Conservation (phyloP, 371 early-diverging fungal genomes). For the Mucor saturninus region DNA sequence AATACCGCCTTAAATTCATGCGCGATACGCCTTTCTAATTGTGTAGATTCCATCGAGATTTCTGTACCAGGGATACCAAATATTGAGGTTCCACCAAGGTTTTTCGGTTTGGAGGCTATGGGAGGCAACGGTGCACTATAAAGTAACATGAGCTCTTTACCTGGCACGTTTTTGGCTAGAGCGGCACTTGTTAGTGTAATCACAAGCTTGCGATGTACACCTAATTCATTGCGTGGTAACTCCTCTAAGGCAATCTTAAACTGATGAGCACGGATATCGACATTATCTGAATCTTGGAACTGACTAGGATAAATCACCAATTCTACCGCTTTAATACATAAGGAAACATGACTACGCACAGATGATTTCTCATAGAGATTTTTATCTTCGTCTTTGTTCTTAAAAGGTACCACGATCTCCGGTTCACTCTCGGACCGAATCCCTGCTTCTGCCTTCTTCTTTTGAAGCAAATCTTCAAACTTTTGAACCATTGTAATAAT, state of each 20-base stretch:
- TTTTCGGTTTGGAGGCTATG: slow-evolving; percentile 35
- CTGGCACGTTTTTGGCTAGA: slow-evolving; percentile 51
- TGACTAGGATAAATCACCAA: slow-evolving; percentile 68
- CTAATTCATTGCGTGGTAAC: slow-evolving; percentile 18
- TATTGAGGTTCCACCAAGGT: slow-evolving; percentile 55
- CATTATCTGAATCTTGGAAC: slow-evolving; percentile 77
- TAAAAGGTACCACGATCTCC: not conserved
- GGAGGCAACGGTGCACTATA: slow-evolving; percentile 31
- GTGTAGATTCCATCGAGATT: slow-evolving; percentile 53
- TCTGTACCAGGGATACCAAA: slow-evolving; percentile 62
- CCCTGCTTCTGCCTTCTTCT: slow-evolving; percentile 57
- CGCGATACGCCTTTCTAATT: slow-evolving; percentile 38
- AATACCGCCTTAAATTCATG: slow-evolving; percentile 67
- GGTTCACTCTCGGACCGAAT: slow-evolving; percentile 8
- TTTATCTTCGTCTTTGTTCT: not conserved
- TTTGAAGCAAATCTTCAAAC: slow-evolving; percentile 60
- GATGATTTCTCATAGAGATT: slow-evolving; percentile 2
- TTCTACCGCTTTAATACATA: slow-evolving; percentile 43
- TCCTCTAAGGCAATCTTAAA: slow-evolving; percentile 32
- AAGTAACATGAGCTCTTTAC: slow-evolving; percentile 34
- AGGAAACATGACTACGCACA: slow-evolving; percentile 24
- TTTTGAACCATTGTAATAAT: slow-evolving; percentile 61
- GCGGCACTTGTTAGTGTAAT: slow-evolving; percentile 41
- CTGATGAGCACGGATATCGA: slow-evolving; percentile 49
- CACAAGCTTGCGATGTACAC: slow-evolving; percentile 33